Base-by-base conservation (phyloP, 139 green algal species). In the Closterium sp. region DNA sequence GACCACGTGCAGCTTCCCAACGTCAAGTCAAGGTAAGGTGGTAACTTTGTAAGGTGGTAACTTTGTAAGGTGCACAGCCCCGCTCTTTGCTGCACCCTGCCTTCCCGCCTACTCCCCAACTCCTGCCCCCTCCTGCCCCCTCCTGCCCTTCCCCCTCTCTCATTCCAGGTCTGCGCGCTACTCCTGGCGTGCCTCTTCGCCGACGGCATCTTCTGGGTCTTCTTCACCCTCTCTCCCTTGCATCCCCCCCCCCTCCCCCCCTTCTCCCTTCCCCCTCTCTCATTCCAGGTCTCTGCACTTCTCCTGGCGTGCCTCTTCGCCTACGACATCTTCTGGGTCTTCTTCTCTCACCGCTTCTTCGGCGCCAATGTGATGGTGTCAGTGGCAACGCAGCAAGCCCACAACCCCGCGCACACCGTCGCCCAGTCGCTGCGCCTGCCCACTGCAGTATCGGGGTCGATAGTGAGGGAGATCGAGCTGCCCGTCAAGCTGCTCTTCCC, bases 291-390 rank as follows among this genome's bases (percentile, higher is more conserved):
- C 21, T 94, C 88, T 69, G 31, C 90, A 32, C 69, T 94, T 30
- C 86, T 96, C 6, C 94, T 96, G 19, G 33, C 23, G 33, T 98
- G 98, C 0, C 95, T 99, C 81, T 96, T 99, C 85, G 30, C 94
- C 32, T 99, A 99, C 90, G 97, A 99, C 91, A 96, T 98, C 12
- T 97, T 97, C 84, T 98, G 97, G 96, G 97, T 98, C n/a, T 98
- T 98, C 94, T 96, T 93, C 81, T 96, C 93, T 32, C 89, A 90
- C 88, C 34, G 64, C 4, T 87, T 96, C 33, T 94, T 97, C 5
- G 96, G 96, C 19, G 95, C 95, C 89, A 98, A 98, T 89, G 97
- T 99, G 85, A 99, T 98, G 96, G 91, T 98, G 2, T 94, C 96
- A 0, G 95, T 97, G 3, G 96, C 96, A 16, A 97, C 96, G 32